Percentiles rank a stretch among this genome's conserved stretches.
These are phyloP conservation scores for Xerocomellus dryophilus DNA, from an alignment of 768 basidiomycete species.

Conservation along the genomic window DNA sequence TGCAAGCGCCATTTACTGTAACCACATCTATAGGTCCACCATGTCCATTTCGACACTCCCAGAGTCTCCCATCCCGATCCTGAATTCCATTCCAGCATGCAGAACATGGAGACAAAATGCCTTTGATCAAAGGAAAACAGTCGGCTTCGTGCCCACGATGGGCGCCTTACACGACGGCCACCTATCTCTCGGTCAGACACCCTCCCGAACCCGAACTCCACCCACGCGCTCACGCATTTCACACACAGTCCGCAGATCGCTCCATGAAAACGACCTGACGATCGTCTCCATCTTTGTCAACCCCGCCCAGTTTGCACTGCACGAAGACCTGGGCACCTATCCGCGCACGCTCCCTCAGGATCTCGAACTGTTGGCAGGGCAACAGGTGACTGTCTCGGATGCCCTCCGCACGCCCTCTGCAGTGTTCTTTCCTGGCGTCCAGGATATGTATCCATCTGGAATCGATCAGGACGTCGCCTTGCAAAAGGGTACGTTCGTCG, in stretches of 20 bases:
- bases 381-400: conserved; percentile 31
- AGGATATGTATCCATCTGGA: conserved; percentile 92
- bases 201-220: conserved; percentile 17
- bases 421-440: conserved; percentile 75
- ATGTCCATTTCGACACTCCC: conserved; percentile 28
- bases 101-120: conserved; percentile 74
- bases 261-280: conserved; percentile 78
- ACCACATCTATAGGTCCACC: neutral
- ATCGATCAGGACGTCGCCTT: conserved; percentile 69
- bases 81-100: conserved; percentile 59
- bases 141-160: conserved; percentile 98
- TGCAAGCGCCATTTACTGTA: neutral
- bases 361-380: conserved; percentile 53
- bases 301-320: conserved; percentile 94
- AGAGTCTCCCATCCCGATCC: conserved; percentile 40
- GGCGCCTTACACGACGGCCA: conserved; percentile 95
- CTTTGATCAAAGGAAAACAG: conserved; percentile 54
- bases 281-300: conserved; percentile 97
- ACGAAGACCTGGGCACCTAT: conserved; percentile 89
- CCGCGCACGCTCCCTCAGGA: conserved; percentile 83
- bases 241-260: conserved; percentile 65
- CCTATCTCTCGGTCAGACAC: conserved; percentile 73
- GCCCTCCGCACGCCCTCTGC: conserved; percentile 50
- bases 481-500: conserved; percentile 88
- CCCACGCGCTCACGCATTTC: neutral